These are phyloP conservation scores for Dactylellina drechsleri DNA, from an alignment of 2,329 filamentous ascomycete species.

Conservation along the genomic window DNA sequence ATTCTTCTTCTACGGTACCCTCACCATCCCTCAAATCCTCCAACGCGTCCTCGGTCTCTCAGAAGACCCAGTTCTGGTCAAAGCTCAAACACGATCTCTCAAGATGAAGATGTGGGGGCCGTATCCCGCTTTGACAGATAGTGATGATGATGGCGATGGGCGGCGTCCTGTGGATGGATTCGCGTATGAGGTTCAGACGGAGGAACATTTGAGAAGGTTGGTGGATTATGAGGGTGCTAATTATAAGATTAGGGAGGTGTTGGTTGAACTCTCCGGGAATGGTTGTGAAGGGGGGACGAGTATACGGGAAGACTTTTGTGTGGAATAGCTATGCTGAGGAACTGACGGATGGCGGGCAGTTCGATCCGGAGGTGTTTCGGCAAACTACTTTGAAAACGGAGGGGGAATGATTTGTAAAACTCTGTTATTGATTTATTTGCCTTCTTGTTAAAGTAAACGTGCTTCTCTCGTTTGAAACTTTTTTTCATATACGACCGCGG, in stretches of 20 bases:
- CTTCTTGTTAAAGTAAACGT: too few relatives aligned
- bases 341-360: background rate
- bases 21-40: slow-evolving; percentile 5
- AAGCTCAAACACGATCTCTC: background rate
- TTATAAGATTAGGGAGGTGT: background rate
- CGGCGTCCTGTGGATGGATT: background rate
- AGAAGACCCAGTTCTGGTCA: slow-evolving; percentile 6
- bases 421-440: too few relatives aligned
- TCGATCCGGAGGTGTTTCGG: too few relatives aligned
- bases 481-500: too few relatives aligned
- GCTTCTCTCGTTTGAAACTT: too few relatives aligned
- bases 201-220: slow-evolving; percentile 15
- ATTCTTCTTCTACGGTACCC: background rate
- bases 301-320: slow-evolving; percentile 13
- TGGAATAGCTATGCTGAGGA: background rate
- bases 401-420: too few relatives aligned
- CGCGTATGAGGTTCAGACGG: slow-evolving; percentile 8
- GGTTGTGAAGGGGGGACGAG: background rate
- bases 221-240: slow-evolving; percentile 13
- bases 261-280: background rate
- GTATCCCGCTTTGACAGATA: slow-evolving; percentile 10
- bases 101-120: slow-evolving; percentile 31
- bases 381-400: too few relatives aligned
- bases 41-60: background rate
- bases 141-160: background rate